Evolutionary conservation across 805 yeast species (phyloP).

Genomic region (Clavispora santaluciae): DNA sequence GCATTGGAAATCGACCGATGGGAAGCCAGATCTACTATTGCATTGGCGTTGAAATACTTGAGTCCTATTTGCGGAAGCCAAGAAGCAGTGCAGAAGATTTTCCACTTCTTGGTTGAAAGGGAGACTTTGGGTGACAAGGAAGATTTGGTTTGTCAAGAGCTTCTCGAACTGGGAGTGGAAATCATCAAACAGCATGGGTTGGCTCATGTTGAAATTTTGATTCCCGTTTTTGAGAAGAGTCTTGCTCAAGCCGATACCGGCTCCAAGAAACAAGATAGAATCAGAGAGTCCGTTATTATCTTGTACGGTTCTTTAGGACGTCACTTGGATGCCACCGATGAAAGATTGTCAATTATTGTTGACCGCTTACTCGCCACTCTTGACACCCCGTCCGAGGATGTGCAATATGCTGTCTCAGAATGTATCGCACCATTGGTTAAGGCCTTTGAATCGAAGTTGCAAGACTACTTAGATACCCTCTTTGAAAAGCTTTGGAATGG

Average conservation of each 20-base stretch:
- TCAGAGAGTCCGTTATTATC: conserved; percentile 77
- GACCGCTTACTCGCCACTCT: conserved; percentile 69
- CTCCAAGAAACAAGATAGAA: conserved; percentile 48
- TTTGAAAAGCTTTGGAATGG: conserved; percentile 58
- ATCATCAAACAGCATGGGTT: conserved; percentile 66
- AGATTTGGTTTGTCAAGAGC: conserved; percentile 66
- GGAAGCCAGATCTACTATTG: conserved; percentile 82
- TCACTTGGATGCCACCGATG: conserved; percentile 66
- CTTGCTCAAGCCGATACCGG: conserved; percentile 48
- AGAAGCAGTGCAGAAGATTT: conserved; percentile 45
- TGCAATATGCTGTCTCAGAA: conserved; percentile 81
- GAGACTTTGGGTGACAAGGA: conserved; percentile 74
- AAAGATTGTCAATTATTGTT: conserved; percentile 60
- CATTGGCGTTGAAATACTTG: conserved; percentile 56
- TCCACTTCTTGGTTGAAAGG: conserved; percentile 57
- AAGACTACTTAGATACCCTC: conserved; percentile 51
- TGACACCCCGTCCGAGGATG: conserved; percentile 84
- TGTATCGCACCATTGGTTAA: conserved; percentile 81
- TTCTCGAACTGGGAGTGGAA: conserved; percentile 84
- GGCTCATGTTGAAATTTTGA: conserved; percentile 60
- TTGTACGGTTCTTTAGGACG: conserved; percentile 89
- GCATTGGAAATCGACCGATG: conserved; percentile 67
- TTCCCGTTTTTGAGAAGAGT: conserved; percentile 75
- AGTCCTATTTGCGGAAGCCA: conserved; percentile 42
- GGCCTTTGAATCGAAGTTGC: conserved; percentile 47